Evolutionary conservation across 176 grass and related monocot species (phyloP).

Genomic region (Stipa capillata): DNA sequence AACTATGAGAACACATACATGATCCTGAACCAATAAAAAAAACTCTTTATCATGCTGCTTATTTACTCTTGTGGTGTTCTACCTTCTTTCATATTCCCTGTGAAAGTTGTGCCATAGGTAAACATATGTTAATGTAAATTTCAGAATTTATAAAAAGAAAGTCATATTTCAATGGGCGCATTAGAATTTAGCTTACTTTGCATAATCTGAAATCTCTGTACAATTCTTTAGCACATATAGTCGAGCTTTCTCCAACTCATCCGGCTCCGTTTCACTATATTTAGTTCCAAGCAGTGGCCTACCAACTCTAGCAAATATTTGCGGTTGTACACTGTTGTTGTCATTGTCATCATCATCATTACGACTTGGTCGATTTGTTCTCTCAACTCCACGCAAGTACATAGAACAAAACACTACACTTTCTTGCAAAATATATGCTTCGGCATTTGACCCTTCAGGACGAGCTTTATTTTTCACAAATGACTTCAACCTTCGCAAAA

Average conservation of each 20-base stretch:
- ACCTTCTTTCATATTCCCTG: background rate
- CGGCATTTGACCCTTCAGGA: too few species aligned
- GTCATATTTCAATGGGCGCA: too few species aligned
- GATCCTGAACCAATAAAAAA: background rate
- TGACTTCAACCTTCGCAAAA: background rate
- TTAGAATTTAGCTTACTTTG: too few species aligned
- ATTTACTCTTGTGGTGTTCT: background rate
- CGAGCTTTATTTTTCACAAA: too few species aligned
- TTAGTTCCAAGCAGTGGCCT: background rate
- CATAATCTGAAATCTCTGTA: background rate
- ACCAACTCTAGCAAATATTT: background rate
- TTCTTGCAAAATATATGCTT: background rate
- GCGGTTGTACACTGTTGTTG: too few species aligned
- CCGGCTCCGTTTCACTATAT: background rate
- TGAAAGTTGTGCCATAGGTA: background rate
- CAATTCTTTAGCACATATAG: background rate
- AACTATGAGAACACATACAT: too few species aligned
- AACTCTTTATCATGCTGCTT: background rate
- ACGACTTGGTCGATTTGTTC: too few species aligned
- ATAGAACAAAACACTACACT: background rate
- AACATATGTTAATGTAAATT: background rate
- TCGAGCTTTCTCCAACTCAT: background rate
- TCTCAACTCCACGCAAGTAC: background rate
- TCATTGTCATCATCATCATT: too few species aligned
- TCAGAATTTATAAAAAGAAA: too few species aligned